Conservation (phyloP, 371 early-diverging fungal species). For the Apophysomyces variabilis region DNA sequence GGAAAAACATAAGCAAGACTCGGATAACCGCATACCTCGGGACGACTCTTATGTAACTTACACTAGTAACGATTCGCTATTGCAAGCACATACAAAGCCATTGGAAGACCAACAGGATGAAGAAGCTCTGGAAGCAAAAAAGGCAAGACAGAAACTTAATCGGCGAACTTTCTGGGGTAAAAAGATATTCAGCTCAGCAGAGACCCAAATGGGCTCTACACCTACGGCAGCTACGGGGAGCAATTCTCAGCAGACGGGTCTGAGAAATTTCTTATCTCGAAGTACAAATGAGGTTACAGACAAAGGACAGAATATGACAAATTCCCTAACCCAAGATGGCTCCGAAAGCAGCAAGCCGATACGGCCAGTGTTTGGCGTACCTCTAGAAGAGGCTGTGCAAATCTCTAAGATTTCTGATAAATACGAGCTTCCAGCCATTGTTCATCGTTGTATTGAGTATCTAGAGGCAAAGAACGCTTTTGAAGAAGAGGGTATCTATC, state of each 20-base stretch:
- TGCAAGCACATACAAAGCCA: not conserved
- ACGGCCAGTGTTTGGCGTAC: slow-evolving; percentile 57
- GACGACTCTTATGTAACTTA: slow-evolving; percentile 5
- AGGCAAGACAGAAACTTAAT: slow-evolving; percentile 29
- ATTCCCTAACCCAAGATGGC: not conserved
- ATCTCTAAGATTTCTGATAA: slow-evolving; percentile 27
- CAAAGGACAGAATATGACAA: not conserved
- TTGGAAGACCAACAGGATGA: not conserved
- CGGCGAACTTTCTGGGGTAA: slow-evolving; percentile 42
- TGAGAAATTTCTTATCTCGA: slow-evolving; percentile 32
- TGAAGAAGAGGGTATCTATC: slow-evolving; percentile 86
- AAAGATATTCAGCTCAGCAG: slow-evolving; percentile 26
- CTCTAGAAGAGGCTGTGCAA: slow-evolving; percentile 33
- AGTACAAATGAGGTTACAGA: slow-evolving; percentile 19
- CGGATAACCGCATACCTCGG: not conserved
- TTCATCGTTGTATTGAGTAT: slow-evolving; percentile 86
- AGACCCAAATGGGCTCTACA: slow-evolving; percentile 7
- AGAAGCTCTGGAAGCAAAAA: slow-evolving; percentile 11
- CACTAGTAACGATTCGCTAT: not conserved
- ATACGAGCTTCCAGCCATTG: slow-evolving; percentile 70
- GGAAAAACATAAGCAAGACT: not conserved
- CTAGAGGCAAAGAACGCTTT: slow-evolving; percentile 73
- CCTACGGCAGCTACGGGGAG: slow-evolving; percentile 2
- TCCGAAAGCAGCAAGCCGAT: slow-evolving; percentile 21
- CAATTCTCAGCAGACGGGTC: slow-evolving; percentile 10